Percentiles rank a stretch among this genome's conserved stretches.
phyloP scores from a whole-genome alignment of 495 filamentous ascomycete genomes.

The Aspergillus affinis region DNA sequence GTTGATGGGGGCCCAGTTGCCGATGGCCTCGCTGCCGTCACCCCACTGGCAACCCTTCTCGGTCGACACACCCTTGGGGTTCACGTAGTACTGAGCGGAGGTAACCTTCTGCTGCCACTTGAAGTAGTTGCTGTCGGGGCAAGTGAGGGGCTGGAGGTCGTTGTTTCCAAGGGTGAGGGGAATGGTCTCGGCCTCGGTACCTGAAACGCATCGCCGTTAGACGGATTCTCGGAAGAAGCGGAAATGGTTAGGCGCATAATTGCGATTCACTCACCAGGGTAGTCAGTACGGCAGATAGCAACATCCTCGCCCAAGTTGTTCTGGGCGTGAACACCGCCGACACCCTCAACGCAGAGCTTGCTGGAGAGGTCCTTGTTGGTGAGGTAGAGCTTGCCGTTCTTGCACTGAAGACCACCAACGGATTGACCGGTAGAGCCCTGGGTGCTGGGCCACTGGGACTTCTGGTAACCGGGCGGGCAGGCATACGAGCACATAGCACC shows the following conservation, averaged over 20 bases:
- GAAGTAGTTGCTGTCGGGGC: constrained; percentile 76
- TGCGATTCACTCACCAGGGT: constrained; percentile 61
- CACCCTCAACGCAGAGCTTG: constrained; percentile 74
- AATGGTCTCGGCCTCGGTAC: constrained; percentile 79
- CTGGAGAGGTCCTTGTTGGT: constrained; percentile 64
- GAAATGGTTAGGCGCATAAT: neutral
- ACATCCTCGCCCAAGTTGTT: constrained; percentile 67
- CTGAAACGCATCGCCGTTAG: constrained; percentile 25
- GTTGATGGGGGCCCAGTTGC: constrained; percentile 91
- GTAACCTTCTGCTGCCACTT: constrained; percentile 70
- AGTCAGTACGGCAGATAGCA: constrained; percentile 91
- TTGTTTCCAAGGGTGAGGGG: constrained; percentile 64
- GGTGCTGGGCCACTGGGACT: constrained; percentile 81
- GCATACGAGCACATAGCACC: constrained; percentile 88
- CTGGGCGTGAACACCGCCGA: constrained; percentile 64
- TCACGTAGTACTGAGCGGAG: constrained; percentile 96
- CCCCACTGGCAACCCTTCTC: constrained; percentile 81
- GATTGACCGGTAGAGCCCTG: constrained; percentile 86
- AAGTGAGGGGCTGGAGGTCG: constrained; percentile 60
- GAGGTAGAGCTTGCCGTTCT: constrained; percentile 70
- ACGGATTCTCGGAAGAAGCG: neutral
- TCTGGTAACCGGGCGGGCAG: constrained; percentile 88
- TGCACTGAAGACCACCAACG: constrained; percentile 82
- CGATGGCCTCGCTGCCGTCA: constrained; percentile 56
- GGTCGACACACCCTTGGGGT: constrained; percentile 66